Evolutionary conservation across 176 grass and related monocot genomes (phyloP).

Genomic region (Zea luxurians): DNA sequence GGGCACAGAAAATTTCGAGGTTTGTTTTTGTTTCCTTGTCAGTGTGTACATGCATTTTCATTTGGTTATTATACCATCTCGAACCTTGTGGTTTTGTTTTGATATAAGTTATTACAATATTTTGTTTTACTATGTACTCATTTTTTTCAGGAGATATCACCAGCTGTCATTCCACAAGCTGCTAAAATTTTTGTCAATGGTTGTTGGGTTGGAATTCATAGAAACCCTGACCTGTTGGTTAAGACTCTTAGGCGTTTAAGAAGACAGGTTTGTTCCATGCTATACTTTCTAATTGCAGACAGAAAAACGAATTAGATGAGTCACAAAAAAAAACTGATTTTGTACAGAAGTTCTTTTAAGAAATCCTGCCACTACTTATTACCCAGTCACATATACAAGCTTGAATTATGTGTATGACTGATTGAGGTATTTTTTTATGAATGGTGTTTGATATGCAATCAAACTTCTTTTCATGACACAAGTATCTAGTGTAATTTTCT

Average conservation of each 20-base stretch:
- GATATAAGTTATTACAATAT: conserved; percentile 9
- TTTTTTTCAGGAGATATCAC: conserved; percentile 86
- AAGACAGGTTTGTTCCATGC: conserved; percentile 65
- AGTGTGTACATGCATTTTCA: conserved; percentile 24
- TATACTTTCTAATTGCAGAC: conserved; percentile 10
- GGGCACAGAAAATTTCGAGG: conserved; percentile 99
- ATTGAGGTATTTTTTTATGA: background rate
- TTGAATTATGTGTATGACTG: background rate
- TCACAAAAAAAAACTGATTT: background rate
- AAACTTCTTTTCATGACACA: background rate
- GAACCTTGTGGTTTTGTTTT: conserved; percentile 10
- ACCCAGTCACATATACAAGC: background rate
- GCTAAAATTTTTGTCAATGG: conserved; percentile 95
- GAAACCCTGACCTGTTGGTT: conserved; percentile 80
- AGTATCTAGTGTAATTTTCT: background rate
- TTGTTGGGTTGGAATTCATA: conserved; percentile 96
- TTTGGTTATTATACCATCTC: background rate
- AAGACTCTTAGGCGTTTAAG: conserved; percentile 81
- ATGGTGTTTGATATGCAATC: too few relatives aligned
- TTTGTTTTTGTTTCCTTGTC: conserved; percentile 32
- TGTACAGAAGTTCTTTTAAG: background rate
- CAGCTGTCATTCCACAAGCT: conserved; percentile 92
- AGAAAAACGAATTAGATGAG: background rate
- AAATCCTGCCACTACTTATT: background rate
- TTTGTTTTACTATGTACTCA: conserved; percentile 13